Conservation (phyloP, 2,329 filamentous ascomycete genomes). For the Curvularia sp. region DNA sequence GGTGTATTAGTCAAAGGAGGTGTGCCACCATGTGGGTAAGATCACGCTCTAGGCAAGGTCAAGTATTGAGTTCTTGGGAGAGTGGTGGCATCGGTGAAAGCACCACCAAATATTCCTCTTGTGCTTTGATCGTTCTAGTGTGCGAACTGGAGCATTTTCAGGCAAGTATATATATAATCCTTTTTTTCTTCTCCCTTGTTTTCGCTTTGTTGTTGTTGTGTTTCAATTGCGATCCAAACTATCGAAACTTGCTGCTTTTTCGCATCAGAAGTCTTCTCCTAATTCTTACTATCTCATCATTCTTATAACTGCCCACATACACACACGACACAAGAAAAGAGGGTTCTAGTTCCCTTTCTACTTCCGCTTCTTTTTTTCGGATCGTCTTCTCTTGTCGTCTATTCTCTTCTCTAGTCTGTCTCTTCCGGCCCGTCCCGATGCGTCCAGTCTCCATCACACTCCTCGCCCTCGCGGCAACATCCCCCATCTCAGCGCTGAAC, state of each 20-base stretch:
- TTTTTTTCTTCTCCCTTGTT: not conserved
- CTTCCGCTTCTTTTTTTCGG: not conserved
- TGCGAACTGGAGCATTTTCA: not conserved
- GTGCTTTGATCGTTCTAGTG: not conserved
- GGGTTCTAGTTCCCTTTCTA: not conserved
- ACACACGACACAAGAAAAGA: not conserved
- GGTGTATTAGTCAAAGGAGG: not conserved
- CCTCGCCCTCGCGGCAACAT: conserved; percentile 2
- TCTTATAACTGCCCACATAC: not conserved
- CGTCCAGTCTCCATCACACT: not conserved
- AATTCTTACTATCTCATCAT: not conserved
- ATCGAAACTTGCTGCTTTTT: not conserved
- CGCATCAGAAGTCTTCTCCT: not conserved
- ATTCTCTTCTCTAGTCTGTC: not conserved
- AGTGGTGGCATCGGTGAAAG: not conserved
- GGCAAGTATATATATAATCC: not conserved
- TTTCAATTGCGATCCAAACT: not conserved
- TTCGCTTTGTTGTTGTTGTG: not conserved
- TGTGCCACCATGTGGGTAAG: not conserved
- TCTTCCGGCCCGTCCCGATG: not conserved
- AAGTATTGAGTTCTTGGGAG: not conserved
- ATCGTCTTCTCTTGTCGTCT: not conserved
- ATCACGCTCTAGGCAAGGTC: not conserved
- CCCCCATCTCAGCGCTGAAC: conserved; percentile 2
- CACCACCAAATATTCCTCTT: not conserved